Evolutionary conservation across 306 rosid species (phyloP).

Genomic region (Herpetospermum pedunculosum): DNA sequence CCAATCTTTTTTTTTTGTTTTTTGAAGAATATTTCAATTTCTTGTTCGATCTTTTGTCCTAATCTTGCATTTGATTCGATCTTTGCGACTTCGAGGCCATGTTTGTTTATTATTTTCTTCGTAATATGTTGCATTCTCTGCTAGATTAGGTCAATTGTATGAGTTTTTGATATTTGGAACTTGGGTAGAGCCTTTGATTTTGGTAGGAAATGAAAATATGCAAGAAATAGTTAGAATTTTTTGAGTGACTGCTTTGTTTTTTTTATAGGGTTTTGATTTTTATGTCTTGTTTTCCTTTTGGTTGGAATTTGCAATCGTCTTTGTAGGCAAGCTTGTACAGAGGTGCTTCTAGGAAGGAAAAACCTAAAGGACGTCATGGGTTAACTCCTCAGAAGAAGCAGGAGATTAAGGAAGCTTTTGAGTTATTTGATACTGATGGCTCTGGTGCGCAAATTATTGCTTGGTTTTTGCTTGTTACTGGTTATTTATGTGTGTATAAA

Average conservation of each 20-base stretch:
- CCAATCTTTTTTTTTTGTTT: not conserved
- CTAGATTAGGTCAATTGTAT: not conserved
- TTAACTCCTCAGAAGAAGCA: constrained; percentile 60
- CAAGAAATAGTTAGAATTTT: not conserved
- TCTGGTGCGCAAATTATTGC: constrained; percentile 40
- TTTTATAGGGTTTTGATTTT: not conserved
- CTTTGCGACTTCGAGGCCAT: not conserved
- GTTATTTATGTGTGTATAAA: not conserved
- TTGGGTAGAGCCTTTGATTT: not conserved
- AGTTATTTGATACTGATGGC: constrained; percentile 86
- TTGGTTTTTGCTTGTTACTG: not conserved
- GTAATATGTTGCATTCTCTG: not conserved
- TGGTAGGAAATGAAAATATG: not conserved
- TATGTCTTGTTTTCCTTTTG: not conserved
- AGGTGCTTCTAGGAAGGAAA: constrained; percentile 50
- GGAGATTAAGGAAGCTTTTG: constrained; percentile 89
- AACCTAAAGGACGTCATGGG: constrained; percentile 45
- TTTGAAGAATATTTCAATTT: not conserved
- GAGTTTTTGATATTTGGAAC: not conserved
- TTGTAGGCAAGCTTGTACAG: constrained; percentile 40
- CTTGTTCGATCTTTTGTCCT: not conserved
- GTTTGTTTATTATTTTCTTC: not conserved
- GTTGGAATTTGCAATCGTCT: not conserved
- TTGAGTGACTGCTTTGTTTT: not conserved
- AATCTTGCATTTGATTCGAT: not conserved